Base-by-base conservation (phyloP, 306 rosid genomes). In the Styphnolobium japonicum region DNA sequence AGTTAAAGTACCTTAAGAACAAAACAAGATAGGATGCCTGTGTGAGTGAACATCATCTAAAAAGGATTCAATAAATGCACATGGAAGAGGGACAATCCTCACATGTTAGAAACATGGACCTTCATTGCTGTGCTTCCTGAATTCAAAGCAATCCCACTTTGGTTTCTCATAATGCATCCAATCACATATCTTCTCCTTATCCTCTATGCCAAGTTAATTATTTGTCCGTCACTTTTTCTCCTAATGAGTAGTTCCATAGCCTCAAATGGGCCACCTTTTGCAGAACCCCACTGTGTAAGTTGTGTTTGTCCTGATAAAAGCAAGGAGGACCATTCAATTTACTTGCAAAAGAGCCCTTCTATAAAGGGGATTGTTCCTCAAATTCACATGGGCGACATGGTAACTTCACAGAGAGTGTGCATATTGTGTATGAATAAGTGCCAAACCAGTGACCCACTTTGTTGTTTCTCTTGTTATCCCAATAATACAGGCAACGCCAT, bases 51-150 rank as follows among this genome's bases (percentile, higher is more conserved):
- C 6, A 57, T 71, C 31, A 76, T 58, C 56, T 49, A 5, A 34
- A 76, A 64, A 10, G 36, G 53, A 67, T 74, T 61, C 62, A 62
- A 84, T 76, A 68, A 84, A 80, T 68, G 92, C 92, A 86, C 92
- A 89, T 86, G 90, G 84, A 42, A 69, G 33, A 82, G 85, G 73
- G 89, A 80, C 90, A 89, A 68, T 73, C 55, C 36, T 84, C 90
- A 86, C 92, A 86, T 89, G 92, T 69, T 14, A 86, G 52, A 83
- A 86, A 80, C 87, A 84, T 89, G 92, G 79, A n/a, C 48, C 66
- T 85, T 73, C 75, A 67, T 78, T 58, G 67, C 71, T 2, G 18
- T 83, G 90, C 84, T 89, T 84, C 83, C 86, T 74, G 51, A 57
- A 23, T 77, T 82, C 75, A 49, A 55, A 84, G 85, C 85, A 80